These are phyloP conservation scores for Cenococcum geophilum DNA, from an alignment of 495 filamentous ascomycete species.

Conservation along the genomic window DNA sequence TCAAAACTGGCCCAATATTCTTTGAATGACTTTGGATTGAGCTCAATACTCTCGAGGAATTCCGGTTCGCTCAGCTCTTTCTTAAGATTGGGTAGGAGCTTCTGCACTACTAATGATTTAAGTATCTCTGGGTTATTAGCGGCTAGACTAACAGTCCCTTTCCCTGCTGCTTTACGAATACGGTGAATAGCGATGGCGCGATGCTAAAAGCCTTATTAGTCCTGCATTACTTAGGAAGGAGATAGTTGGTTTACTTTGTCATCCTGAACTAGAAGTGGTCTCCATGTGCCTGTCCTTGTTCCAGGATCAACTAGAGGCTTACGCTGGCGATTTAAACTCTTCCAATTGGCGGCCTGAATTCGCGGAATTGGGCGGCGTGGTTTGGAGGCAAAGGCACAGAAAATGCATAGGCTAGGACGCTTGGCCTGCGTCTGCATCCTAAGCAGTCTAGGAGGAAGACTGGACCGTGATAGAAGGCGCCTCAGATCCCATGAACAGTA, in stretches of 20 bases:
- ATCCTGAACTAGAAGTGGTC: too few species aligned
- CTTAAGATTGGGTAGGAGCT: not conserved
- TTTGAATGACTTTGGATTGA: slow-evolving; percentile 15
- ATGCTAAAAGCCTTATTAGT: too few species aligned
- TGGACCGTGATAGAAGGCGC: not conserved
- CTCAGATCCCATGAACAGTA: not conserved
- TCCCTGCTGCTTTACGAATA: too few species aligned
- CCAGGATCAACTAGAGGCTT: not conserved
- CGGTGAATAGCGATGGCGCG: too few species aligned
- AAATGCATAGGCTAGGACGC: slow-evolving; percentile 4
- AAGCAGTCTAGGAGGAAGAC: not conserved
- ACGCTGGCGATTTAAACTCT: not conserved
- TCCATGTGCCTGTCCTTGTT: too few species aligned
- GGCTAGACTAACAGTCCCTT: too few species aligned
- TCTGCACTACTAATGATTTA: too few species aligned
- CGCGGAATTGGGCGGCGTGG: not conserved
- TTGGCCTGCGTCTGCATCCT: slow-evolving; percentile 4
- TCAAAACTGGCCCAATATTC: slow-evolving; percentile 18
- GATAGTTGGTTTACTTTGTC: too few species aligned
- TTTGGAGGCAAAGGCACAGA: slow-evolving; percentile 5
- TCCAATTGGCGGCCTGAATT: not conserved
- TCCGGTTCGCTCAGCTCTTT: slow-evolving; percentile 8
- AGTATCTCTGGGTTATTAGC: not conserved
- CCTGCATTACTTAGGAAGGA: too few species aligned
- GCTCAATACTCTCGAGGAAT: slow-evolving; percentile 17